Percentiles rank a stretch among this genome's conserved stretches.
These are phyloP conservation scores for Rugosomyces carneus DNA, from an alignment of 1,284 basidiomycete genomes.

Conservation along the genomic window DNA sequence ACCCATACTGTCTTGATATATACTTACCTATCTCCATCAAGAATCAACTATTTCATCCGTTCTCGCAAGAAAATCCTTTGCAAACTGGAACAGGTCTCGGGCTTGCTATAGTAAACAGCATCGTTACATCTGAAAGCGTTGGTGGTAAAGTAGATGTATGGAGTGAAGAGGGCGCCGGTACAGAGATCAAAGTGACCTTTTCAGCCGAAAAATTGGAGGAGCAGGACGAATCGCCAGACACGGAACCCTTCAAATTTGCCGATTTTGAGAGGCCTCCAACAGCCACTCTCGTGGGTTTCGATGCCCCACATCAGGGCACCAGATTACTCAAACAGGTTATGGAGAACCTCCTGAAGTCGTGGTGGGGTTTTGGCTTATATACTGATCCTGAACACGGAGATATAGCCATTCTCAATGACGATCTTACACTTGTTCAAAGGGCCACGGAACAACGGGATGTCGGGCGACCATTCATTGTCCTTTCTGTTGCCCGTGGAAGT, in stretches of 20 bases:
- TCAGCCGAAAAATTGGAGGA: conserved; percentile 62
- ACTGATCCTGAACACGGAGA: conserved; percentile 50
- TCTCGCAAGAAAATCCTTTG: conserved; percentile 89
- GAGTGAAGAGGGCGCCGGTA: conserved; percentile 87
- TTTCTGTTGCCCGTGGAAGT: conserved; percentile 68
- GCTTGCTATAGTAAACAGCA: conserved; percentile 95
- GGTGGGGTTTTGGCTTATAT: conserved; percentile 73
- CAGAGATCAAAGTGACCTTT: conserved; percentile 88
- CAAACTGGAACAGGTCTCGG: conserved; percentile 94
- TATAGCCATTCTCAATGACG: conserved; percentile 82
- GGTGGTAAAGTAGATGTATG: conserved; percentile 86
- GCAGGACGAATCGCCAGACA: conserved; percentile 34
- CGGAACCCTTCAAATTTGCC: conserved; percentile 44
- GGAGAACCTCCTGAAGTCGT: conserved; percentile 59
- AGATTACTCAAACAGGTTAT: conserved; percentile 64
- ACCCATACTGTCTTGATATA: not conserved
- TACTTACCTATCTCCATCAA: conserved; percentile 26
- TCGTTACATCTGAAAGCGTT: conserved; percentile 81
- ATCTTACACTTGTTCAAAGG: conserved; percentile 50
- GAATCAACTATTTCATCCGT: conserved; percentile 96
- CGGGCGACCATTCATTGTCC: conserved; percentile 65
- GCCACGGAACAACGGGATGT: conserved; percentile 55
- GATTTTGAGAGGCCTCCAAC: conserved; percentile 41
- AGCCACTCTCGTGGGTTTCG: conserved; percentile 74
- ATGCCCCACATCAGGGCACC: conserved; percentile 59